Conservation (phyloP, 371 early-diverging fungal species). For the Mortierella sp. region DNA sequence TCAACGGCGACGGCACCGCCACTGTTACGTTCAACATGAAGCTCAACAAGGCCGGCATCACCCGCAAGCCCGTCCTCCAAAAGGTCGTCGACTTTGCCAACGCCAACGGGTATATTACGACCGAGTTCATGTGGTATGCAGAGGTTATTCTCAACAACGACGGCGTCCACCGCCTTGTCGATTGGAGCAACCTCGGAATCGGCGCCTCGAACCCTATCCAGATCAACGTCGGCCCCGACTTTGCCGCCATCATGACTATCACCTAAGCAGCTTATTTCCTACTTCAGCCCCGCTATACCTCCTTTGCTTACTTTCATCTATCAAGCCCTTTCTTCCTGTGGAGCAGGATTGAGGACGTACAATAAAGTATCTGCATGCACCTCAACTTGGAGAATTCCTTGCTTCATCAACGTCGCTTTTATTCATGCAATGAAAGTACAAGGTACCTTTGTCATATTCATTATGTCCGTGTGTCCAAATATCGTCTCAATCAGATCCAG, state of each 20-base stretch:
- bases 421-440: background rate
- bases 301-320: background rate
- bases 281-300: background rate
- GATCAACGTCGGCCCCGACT: conserved; percentile 39
- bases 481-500: background rate
- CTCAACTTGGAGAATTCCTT: too few species aligned
- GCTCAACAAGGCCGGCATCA: background rate
- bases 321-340: background rate
- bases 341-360: background rate
- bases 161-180: conserved; percentile 28
- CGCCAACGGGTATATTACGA: conserved; percentile 31
- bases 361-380: background rate
- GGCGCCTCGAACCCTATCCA: conserved; percentile 7
- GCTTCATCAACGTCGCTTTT: background rate
- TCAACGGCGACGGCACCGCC: conserved; percentile 26
- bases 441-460: background rate
- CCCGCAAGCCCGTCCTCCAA: conserved; percentile 9
- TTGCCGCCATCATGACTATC: conserved; percentile 36
- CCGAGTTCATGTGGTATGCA: conserved; percentile 26
- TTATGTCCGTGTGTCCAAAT: background rate
- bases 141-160: conserved; percentile 37
- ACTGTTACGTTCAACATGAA: conserved; percentile 35
- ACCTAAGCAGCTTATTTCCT: background rate
- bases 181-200: conserved; percentile 26
- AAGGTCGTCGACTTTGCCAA: conserved; percentile 26